Evolutionary conservation across 352 stramenopile genomes (phyloP), one percentile per base, ranked within the genome.

Genomic region (Phytophthora sojae): DNA sequence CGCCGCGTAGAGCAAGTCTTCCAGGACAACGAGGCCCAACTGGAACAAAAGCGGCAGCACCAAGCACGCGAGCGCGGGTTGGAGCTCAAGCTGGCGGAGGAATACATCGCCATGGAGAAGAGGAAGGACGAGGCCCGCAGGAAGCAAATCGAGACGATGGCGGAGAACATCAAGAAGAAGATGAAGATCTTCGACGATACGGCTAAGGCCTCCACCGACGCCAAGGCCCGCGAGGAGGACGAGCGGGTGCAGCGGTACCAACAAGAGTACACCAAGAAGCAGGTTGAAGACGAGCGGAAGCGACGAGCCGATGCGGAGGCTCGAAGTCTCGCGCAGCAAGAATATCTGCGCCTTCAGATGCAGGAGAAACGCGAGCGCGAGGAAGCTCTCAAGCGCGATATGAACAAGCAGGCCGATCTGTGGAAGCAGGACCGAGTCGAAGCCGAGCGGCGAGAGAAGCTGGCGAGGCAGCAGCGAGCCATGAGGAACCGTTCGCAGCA

Each of bases 141-240:
- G 49, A 77, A 89, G 60, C 81, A 92, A 49, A 79, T 95, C 23
- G 86, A 92, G 30, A 83, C 81, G n/a, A 79, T 95, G 77, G 80
- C 80, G 4, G 81, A 77, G 47, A 91, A 85, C 56, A 90, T 95
- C 70, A 89, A 92, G 68, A 84, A 83, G 54, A 88, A 89, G 57
- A 95, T 94, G 88, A 93, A 94, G 66, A 89, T 93, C 64, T 95
- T 93, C 37, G 83, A 85, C 57, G 86, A 95, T 70, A 95, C 88
- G 3, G 75, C 86, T 29, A 94, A 92, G 25, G 86, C 82, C 1
- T 76, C 83, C 32, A 91, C 79, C 51, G 84, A 94, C 37, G 81
- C 82, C 23, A 85, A 82, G 37, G 80, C 73, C 0, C 76, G 76
- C n/a, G 86, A 93, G 29, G 88, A 94, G 39, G 88, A 94, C 45